Base-by-base conservation (phyloP, 441 rosid genomes). In the Theobroma grandiflorum region DNA sequence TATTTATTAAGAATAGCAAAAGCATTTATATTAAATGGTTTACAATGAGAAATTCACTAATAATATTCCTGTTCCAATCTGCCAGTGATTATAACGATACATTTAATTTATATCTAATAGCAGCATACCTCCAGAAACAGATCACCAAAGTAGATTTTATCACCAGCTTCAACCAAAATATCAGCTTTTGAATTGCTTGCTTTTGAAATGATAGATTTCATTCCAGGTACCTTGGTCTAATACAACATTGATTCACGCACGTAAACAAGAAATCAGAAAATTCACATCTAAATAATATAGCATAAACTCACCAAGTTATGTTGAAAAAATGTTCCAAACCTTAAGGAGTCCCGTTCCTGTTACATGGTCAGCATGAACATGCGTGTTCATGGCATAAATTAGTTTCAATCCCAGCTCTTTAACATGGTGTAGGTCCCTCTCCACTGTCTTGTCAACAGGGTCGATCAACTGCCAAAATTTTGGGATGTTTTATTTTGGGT, bases 361-460 rank as follows among this genome's bases (percentile, higher is more conserved):
- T n/a, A 96, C 92, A 90, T 96, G 99, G 85, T 96, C 99, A 74
- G 97, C 99, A 84, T 94, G 99, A 33, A 94, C 98, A 87, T 94
- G 98, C 40, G 99, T 94, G 89, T 95, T 94, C 79, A 94, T 76
- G 14, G 96, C 99, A 85, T 91, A 94, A 26, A 91, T 72, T 18
- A 94, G 91, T 90, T 91, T 92, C 80, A 94, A 77, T 0, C 98
- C 98, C 64, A 95, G 76, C 49, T 94, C 98, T 78, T 85, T 87
- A 5, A 94, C 84, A 72, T 93, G 83, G 1, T 82, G 75, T 84
- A 96, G 78, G 78, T 96, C 99, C 80, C 99, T 96, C 52, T 94
- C 98, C 1, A 87, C 97, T 6, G 94, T 96, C 75, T 79, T 91
- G 83, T 94, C 96, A 53, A 96, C 99, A 0, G 98, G 99, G 81